Base-by-base conservation (phyloP, 2,329 filamentous ascomycete genomes). In the Sporothrix curviconia region DNA sequence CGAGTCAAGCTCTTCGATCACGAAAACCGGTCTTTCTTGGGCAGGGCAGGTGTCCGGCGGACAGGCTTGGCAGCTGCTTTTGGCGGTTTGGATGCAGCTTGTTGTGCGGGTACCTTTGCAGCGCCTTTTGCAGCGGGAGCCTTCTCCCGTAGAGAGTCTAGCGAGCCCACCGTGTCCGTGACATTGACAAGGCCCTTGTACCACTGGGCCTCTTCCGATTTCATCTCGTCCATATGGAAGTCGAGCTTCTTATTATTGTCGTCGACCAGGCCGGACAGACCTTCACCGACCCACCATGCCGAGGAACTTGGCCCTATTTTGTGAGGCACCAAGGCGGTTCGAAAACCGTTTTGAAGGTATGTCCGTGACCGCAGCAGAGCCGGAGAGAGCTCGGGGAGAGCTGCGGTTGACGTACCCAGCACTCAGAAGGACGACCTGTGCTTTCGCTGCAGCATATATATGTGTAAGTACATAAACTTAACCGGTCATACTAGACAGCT, bases 221-320 rank as follows among this genome's bases (percentile, higher is more conserved):
- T 79, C 67, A 85, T 85, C 59, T 95, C 91, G 19, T 94, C 87
- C 66, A 92, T 81, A 37, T 92, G 85, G 66, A 99, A 97, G 60
- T 88, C 84, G 68, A 99, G 84, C 56, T 78, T 83, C 58, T 86
- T 86, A 8, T 86, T 86, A 25, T 79, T 80, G 63, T 89, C 87
- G 57, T 86, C 80, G 3, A 81, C 74, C 2, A 96, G 70, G 2
- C 74, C 68, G 1, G 84, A 86, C 0, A 87, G 71, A 0, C 86
- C 83, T 63, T 90, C 90, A 4, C 90, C 94, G 32, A 96, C 84
- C n/a, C 2, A 89, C 78, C 84, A 99, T 95, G 0, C 94, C 94
- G 0, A 99, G 77, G 63, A 95, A 89, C 17, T 91, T 83, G 15
- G 89, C 85, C 62, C 85, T 81, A 7, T 76, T 76, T 40, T 94